Evolutionary conservation across 164 flowering plant species (phyloP), one percentile per base, ranked within the genome.

Genomic region (Sedum album): DNA sequence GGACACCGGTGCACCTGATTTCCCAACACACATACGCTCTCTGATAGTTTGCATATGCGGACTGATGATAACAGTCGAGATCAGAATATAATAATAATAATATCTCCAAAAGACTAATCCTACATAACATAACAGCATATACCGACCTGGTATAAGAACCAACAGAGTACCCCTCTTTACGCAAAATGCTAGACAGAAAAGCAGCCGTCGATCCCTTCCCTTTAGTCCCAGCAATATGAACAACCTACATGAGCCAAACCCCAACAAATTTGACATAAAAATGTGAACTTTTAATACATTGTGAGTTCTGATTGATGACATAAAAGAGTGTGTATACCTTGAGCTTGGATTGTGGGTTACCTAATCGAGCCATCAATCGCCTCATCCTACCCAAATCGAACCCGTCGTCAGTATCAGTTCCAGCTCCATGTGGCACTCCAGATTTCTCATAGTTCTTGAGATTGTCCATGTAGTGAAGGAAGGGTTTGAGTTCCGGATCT

Each of bases 141-240:
- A 15, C 57, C 71, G 70, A 91, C 99, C 99, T 94, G 48, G 96
- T 85, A 76, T 94, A 94, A 76, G 89, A 88, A 70, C 97, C 99
- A 70, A 94, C 94, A 46, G 84, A 80, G 78, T 91, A 91, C 1
- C 99, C 99, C 76, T 82, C 85, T 36, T 84, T 80, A 26, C 94
- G 76, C 69, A 95, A 81, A 67, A 92, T 92, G 70, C 80, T 92
- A 55, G 96, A 82, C 31, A 95, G 74, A 76, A 87, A 95, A 66
- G 92, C 86, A 38, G 94, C 94, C 62, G 96, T 92, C n/a, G 99
- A 95, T 71, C 99, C 99, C 83, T 92, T 95, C 66, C 99, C 99
- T 73, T 95, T 95, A 17, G 99, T 92, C 28, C 99, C 99, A 75
- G 99, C 98, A 78, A 95, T 80, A 68, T 95, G 97, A 71, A 95